These are phyloP conservation scores for Syncephalastrum contaminatum DNA, from an alignment of 371 early-diverging fungal species.

Conservation along the genomic window DNA sequence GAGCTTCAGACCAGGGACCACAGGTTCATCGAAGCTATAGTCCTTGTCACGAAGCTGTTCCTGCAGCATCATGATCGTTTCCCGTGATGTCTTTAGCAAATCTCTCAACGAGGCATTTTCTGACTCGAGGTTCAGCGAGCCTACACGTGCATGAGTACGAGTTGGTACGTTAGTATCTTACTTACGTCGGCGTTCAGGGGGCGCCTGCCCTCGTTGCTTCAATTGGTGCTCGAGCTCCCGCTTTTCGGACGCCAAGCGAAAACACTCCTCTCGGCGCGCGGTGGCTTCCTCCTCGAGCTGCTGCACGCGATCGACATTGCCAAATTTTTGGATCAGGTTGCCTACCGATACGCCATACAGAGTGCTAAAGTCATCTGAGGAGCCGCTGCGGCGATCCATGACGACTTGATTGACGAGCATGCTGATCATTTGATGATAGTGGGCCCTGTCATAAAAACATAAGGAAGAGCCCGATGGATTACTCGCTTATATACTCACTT, in stretches of 20 bases:
- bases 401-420: conserved; percentile 69
- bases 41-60: conserved; percentile 28
- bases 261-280: conserved; percentile 20
- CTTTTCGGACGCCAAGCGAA: conserved; percentile 35
- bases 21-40: conserved; percentile 10
- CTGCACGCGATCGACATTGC: conserved; percentile 63
- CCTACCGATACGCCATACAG: conserved; percentile 19
- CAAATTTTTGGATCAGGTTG: conserved; percentile 59
- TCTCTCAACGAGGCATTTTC: conserved; percentile 40
- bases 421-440: conserved; percentile 68
- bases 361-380: conserved; percentile 41
- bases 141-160: not conserved
- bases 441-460: conserved; percentile 24
- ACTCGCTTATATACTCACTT: conserved; percentile 18
- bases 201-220: conserved; percentile 3
- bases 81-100: conserved; percentile 34
- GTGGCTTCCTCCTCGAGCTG: conserved; percentile 19
- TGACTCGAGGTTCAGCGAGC: conserved; percentile 30
- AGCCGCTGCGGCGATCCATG: conserved; percentile 59
- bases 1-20: conserved; percentile 23
- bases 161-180: not conserved
- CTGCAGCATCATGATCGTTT: conserved; percentile 40
- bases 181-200: conserved; percentile 6
- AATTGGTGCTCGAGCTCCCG: conserved; percentile 20
- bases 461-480: not conserved